Percentiles rank a stretch among this genome's conserved stretches.
Evolutionary conservation across 371 early-diverging fungal species (phyloP).

Genomic region (Apophysomyces trapeziformis): DNA sequence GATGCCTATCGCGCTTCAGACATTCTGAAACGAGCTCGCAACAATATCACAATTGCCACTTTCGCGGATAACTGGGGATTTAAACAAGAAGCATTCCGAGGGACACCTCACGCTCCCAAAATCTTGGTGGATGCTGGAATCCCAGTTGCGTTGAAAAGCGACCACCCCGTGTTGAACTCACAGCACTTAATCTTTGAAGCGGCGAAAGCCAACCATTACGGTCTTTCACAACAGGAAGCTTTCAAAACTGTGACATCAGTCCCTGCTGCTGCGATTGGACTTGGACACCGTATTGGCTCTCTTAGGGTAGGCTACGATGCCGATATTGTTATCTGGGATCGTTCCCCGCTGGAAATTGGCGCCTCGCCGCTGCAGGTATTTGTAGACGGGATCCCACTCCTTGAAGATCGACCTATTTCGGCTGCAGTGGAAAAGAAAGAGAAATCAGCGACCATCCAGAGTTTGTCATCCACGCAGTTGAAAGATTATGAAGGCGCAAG

Average conservation of each 20-base stretch:
- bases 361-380: constrained; percentile 73
- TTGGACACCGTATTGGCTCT: constrained; percentile 71
- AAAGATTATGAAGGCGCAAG: constrained; percentile 17
- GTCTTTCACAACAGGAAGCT: constrained; percentile 61
- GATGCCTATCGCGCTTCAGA: constrained; percentile 78
- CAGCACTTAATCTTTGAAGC: constrained; percentile 79
- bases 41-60: constrained; percentile 62
- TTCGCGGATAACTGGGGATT: constrained; percentile 76
- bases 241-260: constrained; percentile 71
- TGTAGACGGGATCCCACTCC: constrained; percentile 69
- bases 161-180: constrained; percentile 79
- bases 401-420: constrained; percentile 34
- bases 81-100: constrained; percentile 78
- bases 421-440: constrained; percentile 6
- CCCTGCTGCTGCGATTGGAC: constrained; percentile 78
- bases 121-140: constrained; percentile 69
- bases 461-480: neutral
- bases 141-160: constrained; percentile 73
- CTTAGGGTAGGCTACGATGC: constrained; percentile 75
- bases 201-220: constrained; percentile 73
- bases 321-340: constrained; percentile 73
- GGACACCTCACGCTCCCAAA: constrained; percentile 61
- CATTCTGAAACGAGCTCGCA: constrained; percentile 63
- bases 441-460: neutral
- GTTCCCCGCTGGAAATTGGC: constrained; percentile 69